Base-by-base conservation (phyloP, 306 rosid genomes). In the Ormosia emarginata region DNA sequence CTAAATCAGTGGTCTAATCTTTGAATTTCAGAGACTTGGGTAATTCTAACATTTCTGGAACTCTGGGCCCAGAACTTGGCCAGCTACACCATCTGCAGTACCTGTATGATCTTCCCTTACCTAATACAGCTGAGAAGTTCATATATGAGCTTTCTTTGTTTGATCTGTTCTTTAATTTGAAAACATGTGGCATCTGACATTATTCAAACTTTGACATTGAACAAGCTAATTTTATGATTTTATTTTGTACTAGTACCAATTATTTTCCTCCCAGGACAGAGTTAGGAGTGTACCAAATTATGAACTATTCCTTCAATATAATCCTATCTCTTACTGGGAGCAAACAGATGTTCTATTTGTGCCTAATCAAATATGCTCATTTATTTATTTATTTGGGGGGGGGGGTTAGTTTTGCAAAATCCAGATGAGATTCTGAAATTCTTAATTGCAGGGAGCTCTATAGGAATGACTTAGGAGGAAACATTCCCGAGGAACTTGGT, bases 11-110 rank as follows among this genome's bases (percentile, higher is more conserved):
- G 75, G 56, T 75, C 10, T 72, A 9, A 64, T 68, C 44, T 68
- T 86, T 88, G 44, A 67, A 66, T 87, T 89, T 90, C 92, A 95
- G 98, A 85, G 99, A 95, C 85, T 87, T 95, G 91, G 99, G 99
- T 7, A 93, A 92, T 85, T 81, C 97, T 64, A 92, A 90, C 71
- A 56, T 96, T 86, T 91, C 99, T 78, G 99, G 99, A 71, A 87
- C 87, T 80, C 75, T 96, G 81, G 98, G 98, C 84, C 80, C 98
- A 49, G 99, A 96, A 76, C 87, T 93, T 81, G 94, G 94, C 70
- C 86, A 91, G 81, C 88, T 96, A 67, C 86, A 88, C 58, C 91
- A 96, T 83, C 90, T 96, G 7, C 94, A 93, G 37, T 93, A 90
- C 89, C 67, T 96, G 99, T 96, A 93, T 41, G 82, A 3, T 37